Evolutionary conservation across 768 basidiomycete species (phyloP), one percentile per base, ranked within the genome.

Genomic region (Boletus pseudopeckii): DNA sequence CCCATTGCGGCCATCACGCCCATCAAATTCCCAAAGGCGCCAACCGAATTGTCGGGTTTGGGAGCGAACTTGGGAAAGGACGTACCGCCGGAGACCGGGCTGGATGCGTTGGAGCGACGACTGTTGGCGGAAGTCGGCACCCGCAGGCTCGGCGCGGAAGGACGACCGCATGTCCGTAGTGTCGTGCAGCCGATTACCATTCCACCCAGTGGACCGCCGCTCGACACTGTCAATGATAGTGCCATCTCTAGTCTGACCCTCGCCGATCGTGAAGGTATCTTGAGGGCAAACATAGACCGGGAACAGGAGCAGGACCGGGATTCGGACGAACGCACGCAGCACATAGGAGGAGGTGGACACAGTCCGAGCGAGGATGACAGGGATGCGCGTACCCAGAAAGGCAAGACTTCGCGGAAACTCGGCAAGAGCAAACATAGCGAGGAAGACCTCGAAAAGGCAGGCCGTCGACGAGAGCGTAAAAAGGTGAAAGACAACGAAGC

Each of bases 121-220:
- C 71, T 92, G 4, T 69, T 86, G 1, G 83, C 81, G 0, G 83
- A 90, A 61, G 88, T 91, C 7, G 89, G 89, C 26, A 90, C 88
- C 18, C 76, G 83, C 46, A 76, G 71, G 62, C 56, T 66, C 0
- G 70, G 73, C n/a, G 56, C 52, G 17, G 60, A 65, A 26, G 53
- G 59, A 39, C 63, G 65, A 11, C 71, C 74, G 0, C 73, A 77
- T 38, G 72, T 75, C 8, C 67, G 74, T 41, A 57, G 64, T 33
- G 64, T 76, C 40, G 59, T 77, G 17, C 69, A 67, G 48, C 76
- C 76, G 24, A 77, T 75, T 40, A 55, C 62, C 18, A 77, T 74
- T 36, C 74, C 75, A 13, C 64, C 66, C 40, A 64, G 65, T 20
- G 70, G 40, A 5, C 44, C 60, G 40, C 67, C 54, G 4, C 52